Percentiles rank a stretch among this genome's conserved stretches.
phyloP scores from a whole-genome alignment of 2,329 filamentous ascomycete species.

The Cryphonectria nitschkei region DNA sequence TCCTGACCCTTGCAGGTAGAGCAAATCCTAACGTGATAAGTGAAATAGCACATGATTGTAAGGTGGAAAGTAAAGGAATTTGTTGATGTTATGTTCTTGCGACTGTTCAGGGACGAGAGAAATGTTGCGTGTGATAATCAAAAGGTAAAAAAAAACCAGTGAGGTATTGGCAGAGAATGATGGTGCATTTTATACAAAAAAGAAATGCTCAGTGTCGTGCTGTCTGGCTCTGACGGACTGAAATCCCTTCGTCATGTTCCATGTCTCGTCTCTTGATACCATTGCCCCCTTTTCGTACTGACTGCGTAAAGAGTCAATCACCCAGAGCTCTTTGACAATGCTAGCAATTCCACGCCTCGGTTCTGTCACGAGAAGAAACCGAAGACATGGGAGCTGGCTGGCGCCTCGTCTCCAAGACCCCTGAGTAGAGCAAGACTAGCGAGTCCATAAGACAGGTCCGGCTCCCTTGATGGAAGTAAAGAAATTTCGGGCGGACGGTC shows the following conservation, averaged over 20 bases:
- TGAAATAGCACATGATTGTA: conserved; percentile 45
- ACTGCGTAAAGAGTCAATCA: not conserved
- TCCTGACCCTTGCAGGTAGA: conserved; percentile 42
- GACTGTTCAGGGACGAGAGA: not conserved
- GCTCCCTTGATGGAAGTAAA: not conserved
- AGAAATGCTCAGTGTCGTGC: not conserved
- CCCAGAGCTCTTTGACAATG: not conserved
- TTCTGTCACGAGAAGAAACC: not conserved
- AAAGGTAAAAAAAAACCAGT: too few relatives aligned
- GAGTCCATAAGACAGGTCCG: not conserved
- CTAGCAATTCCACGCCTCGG: not conserved
- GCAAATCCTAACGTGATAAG: conserved; percentile 44
- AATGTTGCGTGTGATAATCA: not conserved
- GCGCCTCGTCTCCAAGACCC: not conserved
- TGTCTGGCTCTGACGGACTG: not conserved
- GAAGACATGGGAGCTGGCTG: not conserved
- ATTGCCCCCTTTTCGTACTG: not conserved
- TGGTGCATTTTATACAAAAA: not conserved
- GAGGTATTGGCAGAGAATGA: not conserved
- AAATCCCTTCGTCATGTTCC: not conserved
- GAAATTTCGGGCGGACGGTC: not conserved
- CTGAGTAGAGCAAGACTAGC: conserved; percentile 6
- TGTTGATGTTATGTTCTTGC: not conserved
- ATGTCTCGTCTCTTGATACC: conserved; percentile 11
- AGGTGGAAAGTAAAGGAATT: not conserved